phyloP scores from a whole-genome alignment of 352 stramenopile genomes.

The Detonula confervacea region DNA sequence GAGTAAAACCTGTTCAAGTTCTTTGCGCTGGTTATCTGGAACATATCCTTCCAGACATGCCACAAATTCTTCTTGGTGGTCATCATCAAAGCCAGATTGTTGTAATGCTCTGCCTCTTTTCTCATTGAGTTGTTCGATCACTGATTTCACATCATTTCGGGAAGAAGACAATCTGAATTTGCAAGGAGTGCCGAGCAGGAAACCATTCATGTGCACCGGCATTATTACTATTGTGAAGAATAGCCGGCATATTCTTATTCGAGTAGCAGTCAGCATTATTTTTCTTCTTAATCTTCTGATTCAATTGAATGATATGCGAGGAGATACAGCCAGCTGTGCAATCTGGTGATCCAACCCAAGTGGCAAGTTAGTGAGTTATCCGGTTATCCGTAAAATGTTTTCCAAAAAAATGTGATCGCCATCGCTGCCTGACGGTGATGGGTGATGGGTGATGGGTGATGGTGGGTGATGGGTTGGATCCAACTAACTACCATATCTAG shows the following conservation, averaged over 20 bases:
- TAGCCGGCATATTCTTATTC: background rate
- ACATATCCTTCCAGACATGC: conserved; percentile 12
- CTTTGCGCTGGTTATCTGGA: background rate
- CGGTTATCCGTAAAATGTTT: too few species aligned
- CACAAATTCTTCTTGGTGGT: background rate
- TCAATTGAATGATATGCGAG: too few species aligned
- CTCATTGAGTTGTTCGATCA: background rate
- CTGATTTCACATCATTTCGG: background rate
- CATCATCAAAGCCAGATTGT: background rate
- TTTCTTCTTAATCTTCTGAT: too few species aligned
- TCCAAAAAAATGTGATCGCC: too few species aligned
- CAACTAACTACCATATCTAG: too few species aligned
- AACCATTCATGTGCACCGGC: background rate
- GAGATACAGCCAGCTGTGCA: too few species aligned
- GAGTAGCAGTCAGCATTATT: too few species aligned
- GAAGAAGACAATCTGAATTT: background rate
- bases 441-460: background rate
- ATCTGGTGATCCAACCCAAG: too few species aligned
- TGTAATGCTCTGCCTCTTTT: background rate
- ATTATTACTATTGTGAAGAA: background rate
- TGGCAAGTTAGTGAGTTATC: too few species aligned
- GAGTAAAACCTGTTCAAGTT: conserved; percentile 3
- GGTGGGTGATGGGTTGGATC: background rate
- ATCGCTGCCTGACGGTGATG: too few species aligned
- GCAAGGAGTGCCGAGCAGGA: background rate